These are phyloP conservation scores for Ustilago nuda DNA, from an alignment of 1,284 basidiomycete genomes.

Conservation along the genomic window DNA sequence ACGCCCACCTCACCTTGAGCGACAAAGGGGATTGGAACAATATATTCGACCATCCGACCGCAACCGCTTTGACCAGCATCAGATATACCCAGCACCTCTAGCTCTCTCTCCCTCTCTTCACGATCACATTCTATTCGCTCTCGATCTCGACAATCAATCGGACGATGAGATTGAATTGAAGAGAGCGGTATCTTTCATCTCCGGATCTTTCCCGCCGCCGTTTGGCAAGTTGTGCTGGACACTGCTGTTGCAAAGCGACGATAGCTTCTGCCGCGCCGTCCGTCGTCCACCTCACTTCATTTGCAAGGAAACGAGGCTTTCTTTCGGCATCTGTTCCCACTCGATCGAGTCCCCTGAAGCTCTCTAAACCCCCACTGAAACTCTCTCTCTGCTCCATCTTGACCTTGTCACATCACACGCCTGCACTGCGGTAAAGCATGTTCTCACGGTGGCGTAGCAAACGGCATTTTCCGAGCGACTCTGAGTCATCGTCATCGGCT, in stretches of 20 bases:
- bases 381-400: too few relatives aligned
- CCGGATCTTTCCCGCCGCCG: neutral
- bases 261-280: neutral
- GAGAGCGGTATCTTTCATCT: neutral
- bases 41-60: neutral
- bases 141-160: neutral
- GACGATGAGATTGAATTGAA: neutral
- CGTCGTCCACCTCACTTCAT: neutral
- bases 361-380: neutral
- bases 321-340: neutral
- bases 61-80: neutral
- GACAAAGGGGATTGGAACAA: neutral
- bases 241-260: neutral
- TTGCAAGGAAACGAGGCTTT: neutral
- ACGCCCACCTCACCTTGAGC: neutral
- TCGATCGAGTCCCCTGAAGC: neutral
- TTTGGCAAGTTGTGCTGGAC: neutral
- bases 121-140: neutral
- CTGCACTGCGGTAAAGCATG: conserved; percentile 13
- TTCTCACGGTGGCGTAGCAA: conserved; percentile 51
- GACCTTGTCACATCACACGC: neutral
- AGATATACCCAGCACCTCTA: neutral
- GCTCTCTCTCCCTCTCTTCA: neutral
- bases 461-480: conserved; percentile 42
- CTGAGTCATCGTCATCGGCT: conserved; percentile 24